These are phyloP conservation scores for Pelargonium fulgidum DNA, from an alignment of 441 rosid genomes.

Conservation along the genomic window DNA sequence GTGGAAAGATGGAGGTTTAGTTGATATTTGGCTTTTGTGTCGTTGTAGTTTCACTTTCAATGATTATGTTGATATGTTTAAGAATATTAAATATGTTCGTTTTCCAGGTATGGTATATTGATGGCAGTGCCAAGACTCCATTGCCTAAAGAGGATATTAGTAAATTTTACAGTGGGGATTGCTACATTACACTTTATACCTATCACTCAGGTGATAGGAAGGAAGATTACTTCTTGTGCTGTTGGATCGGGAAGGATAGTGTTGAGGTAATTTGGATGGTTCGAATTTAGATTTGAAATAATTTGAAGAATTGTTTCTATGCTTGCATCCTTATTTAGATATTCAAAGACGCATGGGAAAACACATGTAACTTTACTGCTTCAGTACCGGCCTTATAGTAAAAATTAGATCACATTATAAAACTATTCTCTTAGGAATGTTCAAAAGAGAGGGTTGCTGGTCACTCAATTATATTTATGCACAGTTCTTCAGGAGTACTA, in stretches of 20 bases:
- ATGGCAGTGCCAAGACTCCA: conserved; percentile 79
- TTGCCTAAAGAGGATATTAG: conserved; percentile 81
- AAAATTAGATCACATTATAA: background rate
- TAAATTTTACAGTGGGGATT: conserved; percentile 92
- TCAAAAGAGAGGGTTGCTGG: background rate
- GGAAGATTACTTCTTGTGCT: conserved; percentile 84
- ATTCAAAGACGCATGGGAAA: background rate
- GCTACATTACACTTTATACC: conserved; percentile 85
- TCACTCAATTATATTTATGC: background rate
- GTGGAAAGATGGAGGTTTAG: conserved; percentile 94
- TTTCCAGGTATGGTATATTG: conserved; percentile 76
- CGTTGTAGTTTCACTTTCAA: conserved; percentile 15
- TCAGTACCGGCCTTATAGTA: background rate
- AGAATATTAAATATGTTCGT: conserved; percentile 18
- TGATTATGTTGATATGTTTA: background rate
- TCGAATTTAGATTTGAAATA: conserved; percentile 13
- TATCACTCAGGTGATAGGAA: conserved; percentile 91
- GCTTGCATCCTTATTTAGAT: background rate
- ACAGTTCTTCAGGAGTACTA: background rate
- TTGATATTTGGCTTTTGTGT: conserved; percentile 22
- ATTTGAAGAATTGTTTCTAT: conserved; percentile 7
- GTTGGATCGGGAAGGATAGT: conserved; percentile 90
- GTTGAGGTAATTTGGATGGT: conserved; percentile 51
- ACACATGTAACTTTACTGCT: background rate
- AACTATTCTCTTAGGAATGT: conserved; percentile 1